These are phyloP conservation scores for Papiliotrema laurentii DNA, from an alignment of 1,284 basidiomycete species.

Conservation along the genomic window DNA sequence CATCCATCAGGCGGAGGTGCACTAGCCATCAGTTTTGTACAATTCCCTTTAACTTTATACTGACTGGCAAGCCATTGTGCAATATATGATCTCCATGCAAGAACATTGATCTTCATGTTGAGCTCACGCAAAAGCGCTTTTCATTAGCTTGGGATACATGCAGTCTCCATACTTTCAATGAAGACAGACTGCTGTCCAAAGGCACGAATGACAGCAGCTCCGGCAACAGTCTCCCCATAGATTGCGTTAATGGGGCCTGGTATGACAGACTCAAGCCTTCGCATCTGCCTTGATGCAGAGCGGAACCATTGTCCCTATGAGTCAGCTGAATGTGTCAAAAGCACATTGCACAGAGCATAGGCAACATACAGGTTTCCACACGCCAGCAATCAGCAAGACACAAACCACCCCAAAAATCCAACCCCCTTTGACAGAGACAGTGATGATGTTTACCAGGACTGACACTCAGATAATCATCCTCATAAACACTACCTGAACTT, in stretches of 20 bases:
- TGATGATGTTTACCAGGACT: constrained; percentile 20
- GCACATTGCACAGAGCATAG: background rate
- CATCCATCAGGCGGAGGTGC: constrained; percentile 16
- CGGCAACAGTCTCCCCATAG: constrained; percentile 33
- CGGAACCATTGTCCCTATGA: constrained; percentile 21
- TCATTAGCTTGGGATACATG: background rate
- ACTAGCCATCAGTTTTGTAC: constrained; percentile 9
- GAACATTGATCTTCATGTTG: constrained; percentile 23
- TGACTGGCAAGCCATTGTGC: constrained; percentile 24
- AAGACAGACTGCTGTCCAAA: constrained; percentile 27
- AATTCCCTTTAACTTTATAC: background rate
- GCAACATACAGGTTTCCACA: constrained; percentile 22
- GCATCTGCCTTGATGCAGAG: constrained; percentile 20
- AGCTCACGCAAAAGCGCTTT: constrained; percentile 26
- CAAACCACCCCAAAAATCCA: constrained; percentile 17
- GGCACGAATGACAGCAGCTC: constrained; percentile 32
- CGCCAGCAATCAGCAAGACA: constrained; percentile 8
- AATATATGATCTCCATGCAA: constrained; percentile 17
- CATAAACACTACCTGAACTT: constrained; percentile 1
- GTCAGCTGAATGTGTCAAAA: background rate
- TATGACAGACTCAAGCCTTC: constrained; percentile 19
- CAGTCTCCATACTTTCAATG: constrained; percentile 16
- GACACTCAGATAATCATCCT: background rate
- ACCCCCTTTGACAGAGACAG: constrained; percentile 23
- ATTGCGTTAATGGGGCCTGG: constrained; percentile 33